Conservation (phyloP, 2,329 filamentous ascomycete species). For the Gnomoniopsis smithogilvyi region DNA sequence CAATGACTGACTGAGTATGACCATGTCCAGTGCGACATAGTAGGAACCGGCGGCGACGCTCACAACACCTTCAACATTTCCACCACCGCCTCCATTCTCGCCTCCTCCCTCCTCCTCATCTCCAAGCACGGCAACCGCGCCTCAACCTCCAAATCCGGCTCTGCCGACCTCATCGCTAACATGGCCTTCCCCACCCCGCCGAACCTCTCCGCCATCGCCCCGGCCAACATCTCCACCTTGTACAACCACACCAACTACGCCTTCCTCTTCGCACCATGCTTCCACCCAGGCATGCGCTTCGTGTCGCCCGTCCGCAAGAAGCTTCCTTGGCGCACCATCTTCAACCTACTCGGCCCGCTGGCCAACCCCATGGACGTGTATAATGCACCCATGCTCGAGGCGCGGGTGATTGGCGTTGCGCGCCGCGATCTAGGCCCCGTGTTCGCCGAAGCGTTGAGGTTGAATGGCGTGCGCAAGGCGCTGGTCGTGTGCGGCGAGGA, state of each 20-base stretch:
- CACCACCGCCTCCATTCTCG: slow-evolving; percentile 89
- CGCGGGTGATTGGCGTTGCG: slow-evolving; percentile 89
- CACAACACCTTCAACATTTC: slow-evolving; percentile 99
- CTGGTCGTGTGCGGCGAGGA: slow-evolving; percentile 91
- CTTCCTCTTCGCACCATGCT: slow-evolving; percentile 93
- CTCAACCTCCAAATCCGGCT: slow-evolving; percentile 92
- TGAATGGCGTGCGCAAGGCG: slow-evolving; percentile 76
- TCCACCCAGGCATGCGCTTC: slow-evolving; percentile 92
- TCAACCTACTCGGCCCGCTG: slow-evolving; percentile 92
- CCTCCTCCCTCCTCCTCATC: slow-evolving; percentile 78
- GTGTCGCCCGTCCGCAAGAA: slow-evolving; percentile 83
- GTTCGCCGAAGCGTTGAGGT: slow-evolving; percentile 78
- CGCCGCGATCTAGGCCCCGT: slow-evolving; percentile 81
- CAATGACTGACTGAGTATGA: neutral
- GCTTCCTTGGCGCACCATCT: slow-evolving; percentile 92
- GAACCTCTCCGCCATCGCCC: slow-evolving; percentile 69
- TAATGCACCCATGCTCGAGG: slow-evolving; percentile 61
- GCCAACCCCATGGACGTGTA: slow-evolving; percentile 81
- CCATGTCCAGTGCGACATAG: slow-evolving; percentile 73
- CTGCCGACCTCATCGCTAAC: slow-evolving; percentile 81
- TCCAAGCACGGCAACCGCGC: slow-evolving; percentile 97
- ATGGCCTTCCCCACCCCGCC: slow-evolving; percentile 67
- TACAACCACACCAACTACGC: slow-evolving; percentile 85
- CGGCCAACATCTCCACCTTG: slow-evolving; percentile 66
- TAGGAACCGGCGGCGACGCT: slow-evolving; percentile 92